phyloP scores from a whole-genome alignment of 1,284 basidiomycete species.

The Neonothopanus nambi region DNA sequence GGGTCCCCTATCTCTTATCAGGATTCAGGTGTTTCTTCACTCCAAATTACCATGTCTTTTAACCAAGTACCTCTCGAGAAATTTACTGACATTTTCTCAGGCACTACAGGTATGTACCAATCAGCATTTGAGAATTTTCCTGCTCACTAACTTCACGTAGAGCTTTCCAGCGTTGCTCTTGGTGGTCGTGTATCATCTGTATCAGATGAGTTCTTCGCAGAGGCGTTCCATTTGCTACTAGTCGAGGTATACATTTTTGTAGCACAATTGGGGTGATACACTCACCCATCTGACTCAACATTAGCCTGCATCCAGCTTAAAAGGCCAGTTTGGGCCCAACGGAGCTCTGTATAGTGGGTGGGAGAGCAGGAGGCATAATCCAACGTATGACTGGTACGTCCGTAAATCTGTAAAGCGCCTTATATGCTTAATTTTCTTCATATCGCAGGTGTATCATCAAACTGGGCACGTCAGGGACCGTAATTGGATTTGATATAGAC shows the following conservation, averaged over 20 bases:
- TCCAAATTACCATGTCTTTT: conserved; percentile 34
- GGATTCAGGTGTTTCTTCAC: too few species aligned
- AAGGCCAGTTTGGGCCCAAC: conserved; percentile 95
- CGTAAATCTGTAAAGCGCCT: not conserved
- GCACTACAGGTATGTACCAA: conserved; percentile 56
- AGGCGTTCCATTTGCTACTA: conserved; percentile 82
- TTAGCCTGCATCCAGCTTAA: conserved; percentile 79
- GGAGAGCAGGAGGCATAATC: conserved; percentile 92
- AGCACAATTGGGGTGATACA: not conserved
- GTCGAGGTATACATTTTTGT: conserved; percentile 57
- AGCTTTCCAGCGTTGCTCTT: conserved; percentile 87
- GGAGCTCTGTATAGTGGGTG: conserved; percentile 95
- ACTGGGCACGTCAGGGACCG: conserved; percentile 77
- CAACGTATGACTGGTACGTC: conserved; percentile 81
- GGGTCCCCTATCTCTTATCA: too few species aligned
- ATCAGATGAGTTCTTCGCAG: conserved; percentile 97
- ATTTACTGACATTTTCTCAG: conserved; percentile 52
- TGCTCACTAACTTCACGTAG: conserved; percentile 39
- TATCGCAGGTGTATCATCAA: conserved; percentile 81
- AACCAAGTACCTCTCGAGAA: conserved; percentile 52
- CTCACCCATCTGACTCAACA: conserved; percentile 10
- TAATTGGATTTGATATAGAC: conserved; percentile 93
- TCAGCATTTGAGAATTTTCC: not conserved
- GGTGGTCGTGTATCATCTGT: conserved; percentile 77
- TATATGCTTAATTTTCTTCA: conserved; percentile 3